Percentiles rank a stretch among this genome's conserved stretches.
Evolutionary conservation across 2,329 filamentous ascomycete genomes (phyloP).

Genomic region (Arthrobotrys conoides): DNA sequence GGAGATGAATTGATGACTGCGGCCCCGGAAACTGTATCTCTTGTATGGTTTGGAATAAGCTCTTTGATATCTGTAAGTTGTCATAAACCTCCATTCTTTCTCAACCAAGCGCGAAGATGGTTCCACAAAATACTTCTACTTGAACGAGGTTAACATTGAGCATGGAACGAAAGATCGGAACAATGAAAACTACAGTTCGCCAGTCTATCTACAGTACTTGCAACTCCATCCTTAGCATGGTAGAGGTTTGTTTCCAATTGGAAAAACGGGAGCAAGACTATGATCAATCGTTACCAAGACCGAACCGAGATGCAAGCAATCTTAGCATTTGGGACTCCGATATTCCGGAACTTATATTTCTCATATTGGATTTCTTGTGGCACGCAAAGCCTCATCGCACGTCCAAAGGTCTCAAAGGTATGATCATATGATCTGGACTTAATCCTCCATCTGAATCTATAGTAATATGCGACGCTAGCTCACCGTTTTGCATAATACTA

Average conservation of each 20-base stretch:
- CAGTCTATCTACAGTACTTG: slow-evolving; percentile 30
- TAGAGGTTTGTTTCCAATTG: slow-evolving; percentile 33
- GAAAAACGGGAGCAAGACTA: slow-evolving; percentile 13
- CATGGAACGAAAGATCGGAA: slow-evolving; percentile 6
- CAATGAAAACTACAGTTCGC: slow-evolving; percentile 4
- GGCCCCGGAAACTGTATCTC: slow-evolving; percentile 37
- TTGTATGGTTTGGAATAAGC: slow-evolving; percentile 46
- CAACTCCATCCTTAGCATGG: slow-evolving; percentile 32
- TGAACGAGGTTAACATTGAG: too few species aligned
- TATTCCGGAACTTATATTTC: slow-evolving; percentile 34
- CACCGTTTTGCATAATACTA: not conserved
- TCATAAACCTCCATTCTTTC: too few species aligned
- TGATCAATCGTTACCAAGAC: not conserved
- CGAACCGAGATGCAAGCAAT: not conserved
- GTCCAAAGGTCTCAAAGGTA: slow-evolving; percentile 17
- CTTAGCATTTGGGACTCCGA: slow-evolving; percentile 22
- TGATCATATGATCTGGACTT: too few species aligned
- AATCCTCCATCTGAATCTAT: too few species aligned
- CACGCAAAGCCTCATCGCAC: slow-evolving; percentile 28
- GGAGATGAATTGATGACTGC: slow-evolving; percentile 16
- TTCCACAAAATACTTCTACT: too few species aligned
- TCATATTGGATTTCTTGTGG: slow-evolving; percentile 43
- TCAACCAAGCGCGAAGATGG: too few species aligned
- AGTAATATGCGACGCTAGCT: too few species aligned
- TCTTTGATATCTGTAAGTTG: slow-evolving; percentile 36